These are phyloP conservation scores for Leccinum incarnatum DNA, from an alignment of 768 basidiomycete genomes.

Conservation along the genomic window DNA sequence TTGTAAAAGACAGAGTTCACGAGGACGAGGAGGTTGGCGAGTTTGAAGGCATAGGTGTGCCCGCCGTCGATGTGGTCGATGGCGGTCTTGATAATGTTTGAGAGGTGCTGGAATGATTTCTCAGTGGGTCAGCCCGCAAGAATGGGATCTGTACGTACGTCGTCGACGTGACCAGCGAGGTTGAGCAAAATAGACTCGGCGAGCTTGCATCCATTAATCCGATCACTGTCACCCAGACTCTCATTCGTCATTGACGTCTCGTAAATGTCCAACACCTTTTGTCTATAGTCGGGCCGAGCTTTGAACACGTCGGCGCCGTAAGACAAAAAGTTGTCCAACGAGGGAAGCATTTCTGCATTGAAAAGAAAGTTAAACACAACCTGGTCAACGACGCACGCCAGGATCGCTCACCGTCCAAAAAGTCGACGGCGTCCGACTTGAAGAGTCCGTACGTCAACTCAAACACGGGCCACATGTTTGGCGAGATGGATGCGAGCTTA, in stretches of 20 bases:
- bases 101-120: conserved; percentile 48
- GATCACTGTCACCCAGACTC: conserved; percentile 80
- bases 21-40: conserved; percentile 81
- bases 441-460: conserved; percentile 80
- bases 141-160: conserved; percentile 46
- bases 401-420: conserved; percentile 65
- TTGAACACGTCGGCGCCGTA: conserved; percentile 79
- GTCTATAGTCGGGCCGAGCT: conserved; percentile 67
- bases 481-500: conserved; percentile 70
- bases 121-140: conserved; percentile 1
- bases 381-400: not conserved
- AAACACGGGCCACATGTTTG: conserved; percentile 85
- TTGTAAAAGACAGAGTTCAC: conserved; percentile 85
- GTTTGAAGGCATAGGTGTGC: conserved; percentile 60
- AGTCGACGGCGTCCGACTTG: conserved; percentile 81
- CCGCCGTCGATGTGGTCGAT: conserved; percentile 57
- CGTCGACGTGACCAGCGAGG: conserved; percentile 72
- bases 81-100: conserved; percentile 60
- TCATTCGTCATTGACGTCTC: conserved; percentile 65
- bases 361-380: not conserved
- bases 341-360: conserved; percentile 80
- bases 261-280: conserved; percentile 83
- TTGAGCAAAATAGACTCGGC: conserved; percentile 82
- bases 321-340: conserved; percentile 85
- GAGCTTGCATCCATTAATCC: conserved; percentile 80